These are phyloP conservation scores for Camellia sinensis DNA, from an alignment of 148 eudicot genomes.

Conservation along the genomic window DNA sequence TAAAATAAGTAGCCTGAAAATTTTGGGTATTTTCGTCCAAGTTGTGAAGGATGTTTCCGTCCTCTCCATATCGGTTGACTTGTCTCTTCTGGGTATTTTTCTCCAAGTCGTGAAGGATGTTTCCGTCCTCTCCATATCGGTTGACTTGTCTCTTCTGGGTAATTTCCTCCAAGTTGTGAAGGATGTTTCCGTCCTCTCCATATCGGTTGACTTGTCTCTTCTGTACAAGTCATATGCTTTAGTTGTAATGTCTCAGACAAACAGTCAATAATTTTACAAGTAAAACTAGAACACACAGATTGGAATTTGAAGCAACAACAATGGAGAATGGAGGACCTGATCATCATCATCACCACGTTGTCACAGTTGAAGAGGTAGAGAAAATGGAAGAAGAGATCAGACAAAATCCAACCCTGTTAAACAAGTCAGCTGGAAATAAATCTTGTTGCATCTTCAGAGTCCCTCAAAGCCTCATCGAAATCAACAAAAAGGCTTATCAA, in stretches of 20 bases:
- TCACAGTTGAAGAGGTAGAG: not conserved
- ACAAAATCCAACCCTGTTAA: not conserved
- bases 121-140: not conserved
- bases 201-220: no score
- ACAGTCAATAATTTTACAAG: not conserved
- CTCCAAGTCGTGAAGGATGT: not conserved
- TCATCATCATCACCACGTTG: not conserved
- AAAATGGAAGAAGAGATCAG: conserved; percentile 6
- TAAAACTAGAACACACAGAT: not conserved
- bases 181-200: not conserved
- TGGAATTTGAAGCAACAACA: not conserved
- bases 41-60: not conserved
- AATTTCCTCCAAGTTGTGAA: not conserved
- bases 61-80: no score
- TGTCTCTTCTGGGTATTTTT: no score
- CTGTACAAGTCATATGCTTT: not conserved
- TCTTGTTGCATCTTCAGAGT: conserved; percentile 10
- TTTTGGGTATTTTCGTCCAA: no score
- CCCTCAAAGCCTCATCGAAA: not conserved
- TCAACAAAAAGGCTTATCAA: not conserved
- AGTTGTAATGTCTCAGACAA: not conserved
- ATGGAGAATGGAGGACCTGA: not conserved
- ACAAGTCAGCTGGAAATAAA: not conserved
- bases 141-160: no score
- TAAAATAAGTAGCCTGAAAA: no score